Percentiles rank a stretch among this genome's conserved stretches.
phyloP scores from a whole-genome alignment of 441 rosid species.

The Omphalea diandra region DNA sequence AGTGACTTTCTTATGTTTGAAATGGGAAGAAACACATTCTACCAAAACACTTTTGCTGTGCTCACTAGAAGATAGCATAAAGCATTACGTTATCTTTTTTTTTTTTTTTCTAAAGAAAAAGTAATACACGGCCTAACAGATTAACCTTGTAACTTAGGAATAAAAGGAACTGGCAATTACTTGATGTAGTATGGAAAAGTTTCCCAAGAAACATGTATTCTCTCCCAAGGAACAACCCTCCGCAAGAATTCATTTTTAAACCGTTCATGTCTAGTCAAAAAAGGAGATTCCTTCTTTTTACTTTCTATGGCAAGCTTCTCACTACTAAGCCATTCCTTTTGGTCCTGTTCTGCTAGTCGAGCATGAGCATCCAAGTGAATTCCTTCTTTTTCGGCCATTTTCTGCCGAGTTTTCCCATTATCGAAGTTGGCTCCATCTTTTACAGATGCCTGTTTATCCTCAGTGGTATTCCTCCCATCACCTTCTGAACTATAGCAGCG shows the following conservation, averaged over 20 bases:
- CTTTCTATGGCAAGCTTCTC: constrained; percentile 73
- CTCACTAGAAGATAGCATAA: constrained; percentile 48
- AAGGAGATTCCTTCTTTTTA: constrained; percentile 74
- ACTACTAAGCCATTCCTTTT: constrained; percentile 84
- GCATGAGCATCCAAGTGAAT: constrained; percentile 56
- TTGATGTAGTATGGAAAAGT: constrained; percentile 83
- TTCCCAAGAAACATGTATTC: constrained; percentile 81
- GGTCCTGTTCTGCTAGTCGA: constrained; percentile 78
- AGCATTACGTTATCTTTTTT: constrained; percentile 1
- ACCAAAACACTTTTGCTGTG: constrained; percentile 64
- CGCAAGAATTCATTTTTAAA: constrained; percentile 75
- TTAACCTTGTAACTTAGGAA: neutral
- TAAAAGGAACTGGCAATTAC: constrained; percentile 43
- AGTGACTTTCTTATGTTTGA: constrained; percentile 56
- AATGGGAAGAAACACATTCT: constrained; percentile 86
- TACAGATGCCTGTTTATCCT: constrained; percentile 52
- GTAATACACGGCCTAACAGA: no score
- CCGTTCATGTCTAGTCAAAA: constrained; percentile 65
- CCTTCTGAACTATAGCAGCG: constrained; percentile 75
- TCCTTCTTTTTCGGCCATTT: constrained; percentile 32
- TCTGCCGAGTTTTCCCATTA: constrained; percentile 43
- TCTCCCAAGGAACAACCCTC: constrained; percentile 90
- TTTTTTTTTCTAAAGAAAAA: no score
- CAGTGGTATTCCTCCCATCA: constrained; percentile 77
- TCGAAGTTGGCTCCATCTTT: constrained; percentile 43